A percentile compares a stretch with the other conserved stretches of the same genome.
These are phyloP conservation scores for Sporothrix euskadiensis DNA, from an alignment of 2,329 filamentous ascomycete species.

Conservation along the genomic window DNA sequence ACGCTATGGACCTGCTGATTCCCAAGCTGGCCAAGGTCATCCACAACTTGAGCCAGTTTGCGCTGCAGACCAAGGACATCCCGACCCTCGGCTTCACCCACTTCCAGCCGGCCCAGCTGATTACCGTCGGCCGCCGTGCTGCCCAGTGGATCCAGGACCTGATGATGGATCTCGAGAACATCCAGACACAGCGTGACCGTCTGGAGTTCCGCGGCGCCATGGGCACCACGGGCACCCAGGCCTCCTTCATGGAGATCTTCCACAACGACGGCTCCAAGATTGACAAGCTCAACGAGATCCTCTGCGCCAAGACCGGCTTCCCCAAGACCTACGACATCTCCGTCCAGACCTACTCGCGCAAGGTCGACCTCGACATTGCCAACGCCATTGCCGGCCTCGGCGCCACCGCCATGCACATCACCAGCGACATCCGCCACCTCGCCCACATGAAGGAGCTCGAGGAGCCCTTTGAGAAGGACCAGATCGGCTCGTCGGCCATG, in stretches of 20 bases:
- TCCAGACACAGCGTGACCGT: conserved; percentile 67
- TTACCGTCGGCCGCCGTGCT: conserved; percentile 66
- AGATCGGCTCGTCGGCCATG: conserved; percentile 69
- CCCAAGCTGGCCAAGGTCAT: conserved; percentile 79
- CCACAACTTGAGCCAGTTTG: conserved; percentile 70
- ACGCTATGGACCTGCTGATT: conserved; percentile 73
- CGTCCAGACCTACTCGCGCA: conserved; percentile 64
- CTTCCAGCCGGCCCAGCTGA: conserved; percentile 61
- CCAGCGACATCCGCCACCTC: conserved; percentile 59
- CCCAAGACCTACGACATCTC: conserved; percentile 59
- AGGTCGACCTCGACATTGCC: conserved; percentile 77
- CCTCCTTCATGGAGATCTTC: conserved; percentile 51
- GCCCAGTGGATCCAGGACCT: conserved; percentile 74
- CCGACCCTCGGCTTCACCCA: conserved; percentile 56
- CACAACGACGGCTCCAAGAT: conserved; percentile 51
- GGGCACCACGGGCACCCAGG: conserved; percentile 40
- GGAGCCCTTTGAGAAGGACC: conserved; percentile 77
- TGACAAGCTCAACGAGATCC: conserved; percentile 56
- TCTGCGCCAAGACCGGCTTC: conserved; percentile 60
- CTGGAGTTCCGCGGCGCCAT: conserved; percentile 74
- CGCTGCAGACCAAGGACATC: conserved; percentile 50
- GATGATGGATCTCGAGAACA: conserved; percentile 66
- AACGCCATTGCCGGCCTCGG: conserved; percentile 80
- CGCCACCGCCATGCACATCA: conserved; percentile 74
- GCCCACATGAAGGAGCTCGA: conserved; percentile 72